phyloP scores from a whole-genome alignment of 2,329 filamentous ascomycete species.

The Cytospora chrysosperma region DNA sequence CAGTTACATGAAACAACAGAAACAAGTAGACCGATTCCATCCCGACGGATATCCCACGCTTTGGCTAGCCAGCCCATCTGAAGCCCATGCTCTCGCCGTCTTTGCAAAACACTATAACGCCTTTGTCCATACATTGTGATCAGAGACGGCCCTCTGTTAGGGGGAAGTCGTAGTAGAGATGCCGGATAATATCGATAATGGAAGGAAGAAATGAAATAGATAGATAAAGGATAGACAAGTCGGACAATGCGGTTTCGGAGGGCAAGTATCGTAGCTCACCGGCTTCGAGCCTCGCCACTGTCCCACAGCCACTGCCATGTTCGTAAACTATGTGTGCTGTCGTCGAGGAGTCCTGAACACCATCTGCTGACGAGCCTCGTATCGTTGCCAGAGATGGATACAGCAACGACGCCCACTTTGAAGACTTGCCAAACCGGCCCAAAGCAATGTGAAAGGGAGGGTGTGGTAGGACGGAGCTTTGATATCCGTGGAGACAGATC shows the following conservation, averaged over 20 bases:
- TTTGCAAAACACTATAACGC: conserved; percentile 6
- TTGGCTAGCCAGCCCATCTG: not conserved
- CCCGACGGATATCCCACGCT: not conserved
- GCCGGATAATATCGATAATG: not conserved
- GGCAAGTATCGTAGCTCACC: not conserved
- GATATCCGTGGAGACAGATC: not conserved
- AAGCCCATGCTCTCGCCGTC: conserved; percentile 11
- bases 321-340: not conserved
- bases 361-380: not conserved
- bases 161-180: not conserved
- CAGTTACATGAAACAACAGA: not conserved
- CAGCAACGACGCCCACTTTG: not conserved
- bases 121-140: conserved; percentile 8
- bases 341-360: not conserved
- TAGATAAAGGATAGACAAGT: not conserved
- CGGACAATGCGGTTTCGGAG: not conserved
- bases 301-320: not conserved
- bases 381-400: not conserved
- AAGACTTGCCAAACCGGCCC: not conserved
- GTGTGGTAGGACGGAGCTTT: not conserved
- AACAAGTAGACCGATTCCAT: not conserved
- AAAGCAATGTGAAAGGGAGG: not conserved
- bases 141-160: not conserved
- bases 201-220: not conserved
- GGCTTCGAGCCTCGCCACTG: not conserved